Evolutionary conservation across 176 grass and related monocot genomes (phyloP).

Genomic region (Zizania latifolia): DNA sequence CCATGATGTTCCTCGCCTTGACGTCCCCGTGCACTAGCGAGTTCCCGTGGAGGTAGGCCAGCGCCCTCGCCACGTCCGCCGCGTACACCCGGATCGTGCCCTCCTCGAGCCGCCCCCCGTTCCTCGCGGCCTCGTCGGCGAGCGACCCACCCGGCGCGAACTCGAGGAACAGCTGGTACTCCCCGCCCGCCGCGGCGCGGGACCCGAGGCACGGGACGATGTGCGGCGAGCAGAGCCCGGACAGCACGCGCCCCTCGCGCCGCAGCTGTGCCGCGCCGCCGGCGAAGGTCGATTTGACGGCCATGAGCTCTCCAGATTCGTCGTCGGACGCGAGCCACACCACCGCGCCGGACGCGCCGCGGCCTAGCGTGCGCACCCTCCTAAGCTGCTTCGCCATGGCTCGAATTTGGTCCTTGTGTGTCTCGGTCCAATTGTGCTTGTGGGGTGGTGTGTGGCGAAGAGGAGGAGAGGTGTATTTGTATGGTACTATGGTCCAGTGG

Average conservation of each 20-base stretch:
- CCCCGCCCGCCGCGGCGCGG: neutral
- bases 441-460: too few relatives aligned
- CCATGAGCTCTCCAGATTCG: slow-evolving; percentile 39
- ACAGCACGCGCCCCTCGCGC: slow-evolving; percentile 44
- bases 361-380: slow-evolving; percentile 33
- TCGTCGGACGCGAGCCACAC: slow-evolving; percentile 39
- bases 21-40: slow-evolving; percentile 63
- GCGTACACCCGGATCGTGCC: slow-evolving; percentile 18
- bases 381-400: slow-evolving; percentile 25
- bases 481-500: too few relatives aligned
- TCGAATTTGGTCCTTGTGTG: too few relatives aligned
- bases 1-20: slow-evolving; percentile 59
- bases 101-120: slow-evolving; percentile 32
- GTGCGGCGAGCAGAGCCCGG: slow-evolving; percentile 41
- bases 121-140: slow-evolving; percentile 31
- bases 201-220: slow-evolving; percentile 54
- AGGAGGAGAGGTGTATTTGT: too few relatives aligned
- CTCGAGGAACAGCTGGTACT: slow-evolving; percentile 57
- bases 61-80: slow-evolving; percentile 36
- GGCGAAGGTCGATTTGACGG: slow-evolving; percentile 48
- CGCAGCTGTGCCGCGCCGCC: slow-evolving; percentile 17
- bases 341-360: slow-evolving; percentile 40
- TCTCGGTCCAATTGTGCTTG: too few relatives aligned
- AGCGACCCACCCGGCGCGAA: slow-evolving; percentile 66
- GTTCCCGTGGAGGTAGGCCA: slow-evolving; percentile 50